phyloP scores from a whole-genome alignment of 192 early-diverging fungal genomes.

The Coemansia sp. region DNA sequence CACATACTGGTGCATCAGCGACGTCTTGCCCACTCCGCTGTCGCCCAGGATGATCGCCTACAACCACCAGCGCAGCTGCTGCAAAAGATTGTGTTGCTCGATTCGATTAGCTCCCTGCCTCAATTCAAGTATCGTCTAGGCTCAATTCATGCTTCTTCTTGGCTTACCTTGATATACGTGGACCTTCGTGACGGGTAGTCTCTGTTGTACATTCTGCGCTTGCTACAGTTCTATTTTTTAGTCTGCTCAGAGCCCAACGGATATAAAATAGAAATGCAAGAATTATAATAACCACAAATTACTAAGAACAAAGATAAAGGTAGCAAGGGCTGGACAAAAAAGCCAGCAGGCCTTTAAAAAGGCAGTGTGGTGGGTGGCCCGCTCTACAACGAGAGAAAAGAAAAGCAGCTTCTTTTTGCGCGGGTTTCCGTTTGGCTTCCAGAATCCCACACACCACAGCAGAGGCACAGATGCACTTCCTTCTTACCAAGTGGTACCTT shows the following conservation, averaged over 20 bases:
- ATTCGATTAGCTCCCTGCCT: no score
- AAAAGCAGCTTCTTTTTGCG: no score
- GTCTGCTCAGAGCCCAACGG: not conserved
- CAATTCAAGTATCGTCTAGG: no score
- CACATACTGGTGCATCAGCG: conserved; percentile 99
- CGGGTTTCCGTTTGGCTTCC: no score
- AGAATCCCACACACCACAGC: no score
- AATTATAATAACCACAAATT: not conserved
- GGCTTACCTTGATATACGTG: conserved; percentile 47
- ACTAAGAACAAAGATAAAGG: not conserved
- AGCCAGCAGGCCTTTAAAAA: not conserved
- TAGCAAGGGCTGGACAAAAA: conserved; percentile 2
- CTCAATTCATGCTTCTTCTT: no score
- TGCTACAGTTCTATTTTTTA: no score
- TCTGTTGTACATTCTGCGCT: conserved; percentile 41
- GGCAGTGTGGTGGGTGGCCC: no score
- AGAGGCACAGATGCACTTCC: no score
- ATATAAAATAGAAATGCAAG: not conserved
- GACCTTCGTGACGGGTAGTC: conserved; percentile 35
- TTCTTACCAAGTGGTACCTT: no score
- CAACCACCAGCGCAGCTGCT: not conserved
- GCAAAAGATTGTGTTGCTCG: no score
- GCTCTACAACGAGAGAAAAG: no score
- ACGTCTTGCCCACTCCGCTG: conserved; percentile 94
- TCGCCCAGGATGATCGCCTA: conserved; percentile 56